Evolutionary conservation across 2,329 filamentous ascomycete species (phyloP).

Genomic region (Cladophialophora yegresii): DNA sequence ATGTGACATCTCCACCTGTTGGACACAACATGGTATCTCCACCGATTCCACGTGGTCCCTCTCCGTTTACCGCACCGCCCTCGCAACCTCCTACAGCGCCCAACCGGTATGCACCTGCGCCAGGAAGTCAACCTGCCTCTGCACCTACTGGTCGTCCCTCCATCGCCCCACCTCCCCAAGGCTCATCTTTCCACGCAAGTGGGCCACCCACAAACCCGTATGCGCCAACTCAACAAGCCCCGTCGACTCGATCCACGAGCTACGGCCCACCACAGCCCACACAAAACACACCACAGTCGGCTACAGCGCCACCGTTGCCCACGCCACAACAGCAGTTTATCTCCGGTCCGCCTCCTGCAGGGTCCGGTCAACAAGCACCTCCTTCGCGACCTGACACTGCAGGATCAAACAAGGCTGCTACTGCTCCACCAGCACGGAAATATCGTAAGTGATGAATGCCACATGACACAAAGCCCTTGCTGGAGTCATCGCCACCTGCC

Average conservation of each 20-base stretch:
- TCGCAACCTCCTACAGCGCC: constrained; percentile 65
- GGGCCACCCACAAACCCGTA: constrained; percentile 58
- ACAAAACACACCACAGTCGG: constrained; percentile 44
- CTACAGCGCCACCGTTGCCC: constrained; percentile 44
- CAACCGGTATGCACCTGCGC: constrained; percentile 73
- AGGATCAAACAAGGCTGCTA: constrained; percentile 52
- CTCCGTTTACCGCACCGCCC: constrained; percentile 83
- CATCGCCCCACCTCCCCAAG: constrained; percentile 52
- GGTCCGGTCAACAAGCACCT: constrained; percentile 51
- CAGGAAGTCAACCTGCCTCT: constrained; percentile 56
- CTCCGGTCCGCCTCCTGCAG: constrained; percentile 51
- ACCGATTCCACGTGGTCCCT: constrained; percentile 71
- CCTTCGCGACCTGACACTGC: constrained; percentile 51
- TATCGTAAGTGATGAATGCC: constrained; percentile 61
- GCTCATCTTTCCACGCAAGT: constrained; percentile 40
- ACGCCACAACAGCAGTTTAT: constrained; percentile 50
- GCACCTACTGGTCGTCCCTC: constrained; percentile 49
- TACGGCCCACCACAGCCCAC: constrained; percentile 54
- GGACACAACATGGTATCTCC: constrained; percentile 52
- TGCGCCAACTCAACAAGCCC: constrained; percentile 54
- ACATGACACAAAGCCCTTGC: not conserved
- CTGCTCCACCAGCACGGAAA: constrained; percentile 58
- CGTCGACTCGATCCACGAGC: constrained; percentile 45
- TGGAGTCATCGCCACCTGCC: not conserved
- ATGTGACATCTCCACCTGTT: constrained; percentile 47